Evolutionary conservation across 805 yeast genomes (phyloP), one percentile per base, ranked within the genome.

Genomic region (Saccharomycopsis javanensis): DNA sequence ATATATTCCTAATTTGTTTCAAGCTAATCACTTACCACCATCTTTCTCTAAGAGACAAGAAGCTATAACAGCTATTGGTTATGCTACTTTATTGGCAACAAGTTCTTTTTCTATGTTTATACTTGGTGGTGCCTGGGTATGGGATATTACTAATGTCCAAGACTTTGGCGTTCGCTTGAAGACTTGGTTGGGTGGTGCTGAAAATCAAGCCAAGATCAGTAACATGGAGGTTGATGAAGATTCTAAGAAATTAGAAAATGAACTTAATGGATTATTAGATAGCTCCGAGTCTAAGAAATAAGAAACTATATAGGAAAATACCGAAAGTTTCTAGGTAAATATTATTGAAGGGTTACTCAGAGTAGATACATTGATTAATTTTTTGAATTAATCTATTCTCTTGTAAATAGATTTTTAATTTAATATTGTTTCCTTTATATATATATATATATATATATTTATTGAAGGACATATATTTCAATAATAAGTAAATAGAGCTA

Each of bases 1-100:
- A 69, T 89, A 81, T 64, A 70, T 81, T 5, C 97, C 97, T 6
- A 78, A 77, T 48, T 75, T 83, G 64, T 91, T 87, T 70, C 90
- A 88, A 64, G 88, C 91, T 11, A 90, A 90, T 69, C 92, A 89
- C 65, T 78, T 81, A 57, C 95, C 95, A 1, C 96, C 96, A 4
- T 75, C 82, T n/a, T 86, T 84, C 65, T 84, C 86, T 31, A 83
- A 87, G 67, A 82, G 87, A 60, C 79, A 81, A 56, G 96, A 90
- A 68, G 96, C 96, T 1, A 80, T 88, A 34, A 81, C 83, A 45
- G 97, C 97, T 0, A 88, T 91, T 2, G 81, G 85, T 0, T 84
- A 87, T 45, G 95, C 96, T 1, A 80, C 96, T 0, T 70, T 86
- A 51, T 71, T 91, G 16, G 87, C 96, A 2, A 77, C 83, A 0